Conservation (phyloP, 805 yeast species). For the Wickerhamiella nectarea region DNA sequence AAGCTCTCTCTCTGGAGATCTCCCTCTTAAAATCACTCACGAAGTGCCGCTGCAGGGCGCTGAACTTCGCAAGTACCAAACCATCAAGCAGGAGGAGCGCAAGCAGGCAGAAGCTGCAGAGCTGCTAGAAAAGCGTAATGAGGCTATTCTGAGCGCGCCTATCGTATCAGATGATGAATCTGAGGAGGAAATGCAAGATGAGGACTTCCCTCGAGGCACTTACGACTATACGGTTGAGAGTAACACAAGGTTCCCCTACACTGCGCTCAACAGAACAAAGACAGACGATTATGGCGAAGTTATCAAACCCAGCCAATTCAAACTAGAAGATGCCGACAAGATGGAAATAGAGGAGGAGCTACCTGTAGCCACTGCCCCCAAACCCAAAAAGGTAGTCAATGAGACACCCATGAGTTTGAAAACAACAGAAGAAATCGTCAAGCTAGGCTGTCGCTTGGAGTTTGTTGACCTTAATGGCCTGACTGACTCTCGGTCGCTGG, state of each 20-base stretch:
- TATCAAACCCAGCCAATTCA: slow-evolving; percentile 38
- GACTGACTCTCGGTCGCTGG: slow-evolving; percentile 70
- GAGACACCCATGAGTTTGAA: slow-evolving; percentile 36
- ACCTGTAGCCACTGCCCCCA: slow-evolving; percentile 16
- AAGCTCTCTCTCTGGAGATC: slow-evolving; percentile 17
- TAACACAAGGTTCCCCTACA: slow-evolving; percentile 55
- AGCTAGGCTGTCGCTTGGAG: slow-evolving; percentile 54
- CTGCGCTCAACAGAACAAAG: slow-evolving; percentile 39
- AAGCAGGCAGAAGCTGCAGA: slow-evolving; percentile 20
- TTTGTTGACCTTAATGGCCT: slow-evolving; percentile 73
- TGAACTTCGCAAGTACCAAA: slow-evolving; percentile 23
- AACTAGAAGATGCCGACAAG: slow-evolving; percentile 10
- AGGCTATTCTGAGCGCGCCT: slow-evolving; percentile 27
- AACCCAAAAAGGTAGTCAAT: no score
- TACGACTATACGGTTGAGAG: slow-evolving; percentile 26
- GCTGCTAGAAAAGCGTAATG: slow-evolving; percentile 28
- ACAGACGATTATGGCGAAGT: slow-evolving; percentile 81
- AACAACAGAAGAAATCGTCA: slow-evolving; percentile 26
- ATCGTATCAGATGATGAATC: slow-evolving; percentile 24
- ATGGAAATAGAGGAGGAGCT: slow-evolving; percentile 21
- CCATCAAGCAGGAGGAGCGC: slow-evolving; percentile 16
- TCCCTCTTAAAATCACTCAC: slow-evolving; percentile 11
- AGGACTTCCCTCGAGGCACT: slow-evolving; percentile 13
- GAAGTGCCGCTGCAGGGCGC: slow-evolving; percentile 26
- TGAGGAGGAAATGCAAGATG: slow-evolving; percentile 14